Conservation (phyloP, 805 yeast species). For the Priceomyces fermenticarens region DNA sequence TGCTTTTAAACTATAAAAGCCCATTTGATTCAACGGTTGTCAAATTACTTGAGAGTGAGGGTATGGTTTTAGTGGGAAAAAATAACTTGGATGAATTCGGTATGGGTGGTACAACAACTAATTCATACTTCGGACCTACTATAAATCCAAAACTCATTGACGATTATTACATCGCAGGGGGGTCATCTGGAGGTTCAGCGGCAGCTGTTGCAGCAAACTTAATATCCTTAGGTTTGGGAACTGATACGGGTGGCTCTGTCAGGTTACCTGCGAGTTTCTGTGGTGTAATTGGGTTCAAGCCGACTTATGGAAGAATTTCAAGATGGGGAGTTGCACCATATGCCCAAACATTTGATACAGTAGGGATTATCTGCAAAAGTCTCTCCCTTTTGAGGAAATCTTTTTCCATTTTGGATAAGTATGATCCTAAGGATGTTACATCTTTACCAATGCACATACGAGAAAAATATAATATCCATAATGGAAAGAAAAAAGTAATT, state of each 20-base stretch:
- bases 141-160: constrained; percentile 44
- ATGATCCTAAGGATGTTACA: constrained; percentile 82
- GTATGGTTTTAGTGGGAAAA: constrained; percentile 66
- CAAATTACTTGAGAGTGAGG: constrained; percentile 46
- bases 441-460: constrained; percentile 42
- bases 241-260: constrained; percentile 97
- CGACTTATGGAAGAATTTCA: constrained; percentile 88
- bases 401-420: constrained; percentile 52
- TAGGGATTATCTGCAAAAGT: constrained; percentile 69
- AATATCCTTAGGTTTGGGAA: constrained; percentile 79
- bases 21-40: constrained; percentile 84
- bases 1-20: constrained; percentile 57
- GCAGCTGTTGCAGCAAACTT: constrained; percentile 78
- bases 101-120: constrained; percentile 79
- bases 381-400: constrained; percentile 45
- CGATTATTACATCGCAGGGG: constrained; percentile 57
- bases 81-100: constrained; percentile 96
- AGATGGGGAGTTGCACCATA: constrained; percentile 90
- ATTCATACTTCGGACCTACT: constrained; percentile 56
- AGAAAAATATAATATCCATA: constrained; percentile 16
- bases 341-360: constrained; percentile 93
- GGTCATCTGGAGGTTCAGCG: constrained; percentile 96
- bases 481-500: constrained; percentile 36
- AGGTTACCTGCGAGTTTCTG: constrained; percentile 89
- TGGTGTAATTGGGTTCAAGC: constrained; percentile 84